Evolutionary conservation across 2,329 filamentous ascomycete species (phyloP).

Genomic region (Chaetothyriales sp.): DNA sequence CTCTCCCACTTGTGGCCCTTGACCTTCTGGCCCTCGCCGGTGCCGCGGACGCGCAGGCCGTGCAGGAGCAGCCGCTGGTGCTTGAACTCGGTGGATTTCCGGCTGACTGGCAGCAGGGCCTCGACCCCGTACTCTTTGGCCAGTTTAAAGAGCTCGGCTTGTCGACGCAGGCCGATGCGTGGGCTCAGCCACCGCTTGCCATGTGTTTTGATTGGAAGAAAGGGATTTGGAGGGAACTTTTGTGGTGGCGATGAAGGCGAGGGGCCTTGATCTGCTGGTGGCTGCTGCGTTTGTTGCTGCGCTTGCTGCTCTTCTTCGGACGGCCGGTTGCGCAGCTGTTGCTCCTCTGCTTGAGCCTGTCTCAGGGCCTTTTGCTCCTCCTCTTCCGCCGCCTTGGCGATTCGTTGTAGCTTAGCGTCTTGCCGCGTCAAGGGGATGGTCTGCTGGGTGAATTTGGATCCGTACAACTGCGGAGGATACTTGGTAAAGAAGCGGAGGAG

Average conservation of each 20-base stretch:
- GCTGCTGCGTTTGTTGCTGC: constrained; percentile 17
- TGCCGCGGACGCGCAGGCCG: constrained; percentile 77
- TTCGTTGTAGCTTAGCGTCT: constrained; percentile 7
- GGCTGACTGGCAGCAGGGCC: constrained; percentile 61
- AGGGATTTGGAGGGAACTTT: constrained; percentile 56
- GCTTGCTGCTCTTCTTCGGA: neutral
- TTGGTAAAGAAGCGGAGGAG: constrained; percentile 78
- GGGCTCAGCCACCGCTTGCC: constrained; percentile 67
- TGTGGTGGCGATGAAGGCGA: constrained; percentile 25
- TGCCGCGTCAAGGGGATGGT: constrained; percentile 14
- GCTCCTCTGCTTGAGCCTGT: neutral
- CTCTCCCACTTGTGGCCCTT: constrained; percentile 94
- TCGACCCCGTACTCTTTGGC: constrained; percentile 67
- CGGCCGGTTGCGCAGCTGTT: neutral
- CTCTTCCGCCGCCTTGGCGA: neutral
- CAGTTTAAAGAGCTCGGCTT: constrained; percentile 83
- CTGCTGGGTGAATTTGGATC: constrained; percentile 21
- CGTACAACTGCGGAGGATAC: constrained; percentile 58
- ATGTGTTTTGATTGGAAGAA: constrained; percentile 61
- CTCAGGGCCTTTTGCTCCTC: neutral
- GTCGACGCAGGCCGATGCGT: constrained; percentile 66
- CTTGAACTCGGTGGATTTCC: constrained; percentile 57
- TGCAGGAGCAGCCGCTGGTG: constrained; percentile 61
- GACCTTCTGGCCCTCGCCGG: constrained; percentile 78
- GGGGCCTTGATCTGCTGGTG: neutral